Conservation (phyloP, 1,139 yeast species). For the Zygotorulaspora mrakii region DNA sequence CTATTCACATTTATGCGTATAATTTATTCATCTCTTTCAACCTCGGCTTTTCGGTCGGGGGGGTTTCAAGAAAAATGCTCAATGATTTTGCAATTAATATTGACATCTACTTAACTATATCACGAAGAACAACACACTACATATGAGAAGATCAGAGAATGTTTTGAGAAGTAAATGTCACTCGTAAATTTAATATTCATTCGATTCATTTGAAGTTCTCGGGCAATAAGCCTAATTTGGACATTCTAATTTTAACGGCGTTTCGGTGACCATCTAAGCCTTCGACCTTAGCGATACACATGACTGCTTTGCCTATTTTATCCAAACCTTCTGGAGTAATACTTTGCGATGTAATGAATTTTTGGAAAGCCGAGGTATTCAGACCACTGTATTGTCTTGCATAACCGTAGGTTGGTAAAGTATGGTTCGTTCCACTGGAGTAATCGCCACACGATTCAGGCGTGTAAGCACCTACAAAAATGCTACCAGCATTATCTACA, state of each 20-base stretch:
- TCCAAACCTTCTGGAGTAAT: conserved; percentile 79
- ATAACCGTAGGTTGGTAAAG: conserved; percentile 96
- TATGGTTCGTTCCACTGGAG: conserved; percentile 96
- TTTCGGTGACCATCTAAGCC: conserved; percentile 96
- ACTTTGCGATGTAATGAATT: conserved; percentile 90
- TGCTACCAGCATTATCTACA: conserved; percentile 92
- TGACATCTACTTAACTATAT: neutral
- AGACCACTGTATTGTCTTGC: conserved; percentile 98
- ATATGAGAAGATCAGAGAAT: neutral
- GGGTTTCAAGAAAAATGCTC: too few relatives aligned
- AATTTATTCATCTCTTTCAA: too few relatives aligned
- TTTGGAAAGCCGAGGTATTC: conserved; percentile 91
- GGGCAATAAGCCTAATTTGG: conserved; percentile 54
- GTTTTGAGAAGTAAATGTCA: neutral
- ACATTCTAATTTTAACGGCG: conserved; percentile 92
- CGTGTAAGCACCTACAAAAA: conserved; percentile 91
- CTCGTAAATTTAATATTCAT: neutral
- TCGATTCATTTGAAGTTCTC: conserved; percentile 29
- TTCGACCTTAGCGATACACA: conserved; percentile 94
- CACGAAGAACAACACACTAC: neutral
- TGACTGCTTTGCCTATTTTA: conserved; percentile 90
- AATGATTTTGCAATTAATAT: neutral
- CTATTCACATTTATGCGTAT: too few relatives aligned
- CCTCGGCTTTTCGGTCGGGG: too few relatives aligned
- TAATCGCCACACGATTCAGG: conserved; percentile 99